These are phyloP conservation scores for Tremella fuciformis DNA, from an alignment of 768 basidiomycete species.

Conservation along the genomic window DNA sequence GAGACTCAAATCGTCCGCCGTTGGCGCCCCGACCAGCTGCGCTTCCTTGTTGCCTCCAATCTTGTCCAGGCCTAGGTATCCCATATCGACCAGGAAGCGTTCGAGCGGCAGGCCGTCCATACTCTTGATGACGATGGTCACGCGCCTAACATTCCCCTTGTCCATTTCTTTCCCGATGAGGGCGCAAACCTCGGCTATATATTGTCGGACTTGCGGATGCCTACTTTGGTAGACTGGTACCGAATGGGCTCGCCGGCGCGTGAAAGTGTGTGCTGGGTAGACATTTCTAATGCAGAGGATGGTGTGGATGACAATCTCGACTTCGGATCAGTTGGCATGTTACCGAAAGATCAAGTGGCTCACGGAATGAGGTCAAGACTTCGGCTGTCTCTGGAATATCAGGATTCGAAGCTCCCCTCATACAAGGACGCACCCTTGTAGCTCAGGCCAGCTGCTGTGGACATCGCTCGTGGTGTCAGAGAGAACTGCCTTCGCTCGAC, in stretches of 20 bases:
- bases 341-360: conserved; percentile 4
- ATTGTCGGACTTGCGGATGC: conserved; percentile 82
- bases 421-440: neutral
- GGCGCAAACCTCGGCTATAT: conserved; percentile 81
- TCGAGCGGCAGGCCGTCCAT: conserved; percentile 78
- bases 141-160: conserved; percentile 59
- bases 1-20: conserved; percentile 39
- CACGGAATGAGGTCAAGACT: conserved; percentile 43
- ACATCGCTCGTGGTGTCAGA: neutral
- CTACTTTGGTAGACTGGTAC: conserved; percentile 86
- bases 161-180: conserved; percentile 75
- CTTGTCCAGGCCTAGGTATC: conserved; percentile 60
- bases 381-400: conserved; percentile 35
- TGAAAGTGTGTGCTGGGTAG: conserved; percentile 84
- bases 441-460: neutral
- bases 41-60: conserved; percentile 1
- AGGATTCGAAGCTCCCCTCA: too few species aligned
- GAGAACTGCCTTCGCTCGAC: too few species aligned
- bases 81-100: conserved; percentile 82
- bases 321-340: conserved; percentile 55
- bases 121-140: conserved; percentile 74
- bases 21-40: conserved; percentile 30
- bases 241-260: conserved; percentile 82
- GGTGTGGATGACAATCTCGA: conserved; percentile 89
- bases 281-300: conserved; percentile 87